Evolutionary conservation across 1,139 yeast genomes (phyloP), one percentile per base, ranked within the genome.

Genomic region (Blastobotrys raffinosifermentans): DNA sequence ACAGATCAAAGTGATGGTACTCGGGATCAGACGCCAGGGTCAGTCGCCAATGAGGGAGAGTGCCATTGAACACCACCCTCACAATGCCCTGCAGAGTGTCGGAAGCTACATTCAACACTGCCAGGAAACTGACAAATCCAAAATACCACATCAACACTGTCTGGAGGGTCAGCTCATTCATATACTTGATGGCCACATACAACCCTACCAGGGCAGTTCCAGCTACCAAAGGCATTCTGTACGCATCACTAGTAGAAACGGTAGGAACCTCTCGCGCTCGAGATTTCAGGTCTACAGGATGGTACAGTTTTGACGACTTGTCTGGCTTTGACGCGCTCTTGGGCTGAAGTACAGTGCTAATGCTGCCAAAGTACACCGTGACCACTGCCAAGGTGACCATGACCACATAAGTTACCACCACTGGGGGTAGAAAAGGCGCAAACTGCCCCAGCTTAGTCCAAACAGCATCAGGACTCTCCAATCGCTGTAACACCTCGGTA

Each of bases 251-350:
- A 29, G 32, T 31, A 13, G 36, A 16, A 22, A 40, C 19, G n/a
- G 11, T 14, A n/a, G 39, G 11, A 7, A 40, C 44, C 19, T 34
- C 42, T 1, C 27, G 27, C 10, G 29, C 26, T 10, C 27, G 10
- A 31, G 35, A 29, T 32, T 72, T 75, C 26, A 64, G 57, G 48
- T 74, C 79, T 0, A 68, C 47, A 8, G 70, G 71, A 49, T 75
- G 77, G 54, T 64, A 75, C 17, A 61, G 47, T 1, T 61, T 61
- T 33, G 64, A 65, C 19, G 61, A 58, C 6, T 50, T 46, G 34
- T 59, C 60, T 2, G 79, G 72, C 14, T 26, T 25, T n/a, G 19
- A 21, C 9, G 93, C 77, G 38, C 64, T 64, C 7, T 40, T 27
- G 0, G 80, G 80, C 41, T 63, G 62, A 26, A 61, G 55, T 8